Conservation (phyloP, 805 yeast genomes). For the Teunomyces funiuensis region DNA sequence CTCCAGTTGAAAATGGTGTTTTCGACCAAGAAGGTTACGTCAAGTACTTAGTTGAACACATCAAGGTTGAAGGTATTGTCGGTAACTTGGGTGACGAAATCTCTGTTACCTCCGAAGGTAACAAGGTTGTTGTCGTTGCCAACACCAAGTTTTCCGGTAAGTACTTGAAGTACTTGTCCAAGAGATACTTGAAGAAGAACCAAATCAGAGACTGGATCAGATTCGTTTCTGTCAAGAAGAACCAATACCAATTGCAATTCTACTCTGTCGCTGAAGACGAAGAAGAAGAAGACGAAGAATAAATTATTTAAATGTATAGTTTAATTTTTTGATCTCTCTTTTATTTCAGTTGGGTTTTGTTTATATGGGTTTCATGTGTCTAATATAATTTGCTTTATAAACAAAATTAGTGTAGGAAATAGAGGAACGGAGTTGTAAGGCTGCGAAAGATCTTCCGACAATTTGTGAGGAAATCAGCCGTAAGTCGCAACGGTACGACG, state of each 20-base stretch:
- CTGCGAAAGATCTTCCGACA: too few relatives aligned
- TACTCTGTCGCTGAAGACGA: constrained; percentile 95
- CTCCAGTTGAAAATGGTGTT: constrained; percentile 96
- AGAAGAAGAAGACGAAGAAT: constrained; percentile 90
- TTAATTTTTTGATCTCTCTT: constrained; percentile 6
- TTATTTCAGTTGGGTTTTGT: constrained; percentile 9
- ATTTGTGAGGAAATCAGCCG: too few relatives aligned
- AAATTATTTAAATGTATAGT: constrained; percentile 33
- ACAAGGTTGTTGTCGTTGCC: constrained; percentile 86
- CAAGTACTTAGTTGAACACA: constrained; percentile 97
- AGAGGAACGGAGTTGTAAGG: too few relatives aligned
- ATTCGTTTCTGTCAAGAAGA: constrained; percentile 93
- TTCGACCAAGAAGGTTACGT: constrained; percentile 97
- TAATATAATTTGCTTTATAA: constrained; percentile 10
- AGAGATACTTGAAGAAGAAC: constrained; percentile 99
- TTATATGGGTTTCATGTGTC: constrained; percentile 11
- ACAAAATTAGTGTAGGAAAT: constrained; percentile 4
- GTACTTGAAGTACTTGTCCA: constrained; percentile 98
- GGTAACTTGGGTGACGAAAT: constrained; percentile 97
- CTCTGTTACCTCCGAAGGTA: constrained; percentile 82
- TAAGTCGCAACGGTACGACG: too few relatives aligned
- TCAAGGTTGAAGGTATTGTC: constrained; percentile 95
- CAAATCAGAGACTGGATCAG: constrained; percentile 99
- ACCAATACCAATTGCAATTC: constrained; percentile 97
- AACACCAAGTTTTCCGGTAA: constrained; percentile 98